phyloP scores from a whole-genome alignment of 805 yeast species.

The Isabelozyma rhagii region DNA sequence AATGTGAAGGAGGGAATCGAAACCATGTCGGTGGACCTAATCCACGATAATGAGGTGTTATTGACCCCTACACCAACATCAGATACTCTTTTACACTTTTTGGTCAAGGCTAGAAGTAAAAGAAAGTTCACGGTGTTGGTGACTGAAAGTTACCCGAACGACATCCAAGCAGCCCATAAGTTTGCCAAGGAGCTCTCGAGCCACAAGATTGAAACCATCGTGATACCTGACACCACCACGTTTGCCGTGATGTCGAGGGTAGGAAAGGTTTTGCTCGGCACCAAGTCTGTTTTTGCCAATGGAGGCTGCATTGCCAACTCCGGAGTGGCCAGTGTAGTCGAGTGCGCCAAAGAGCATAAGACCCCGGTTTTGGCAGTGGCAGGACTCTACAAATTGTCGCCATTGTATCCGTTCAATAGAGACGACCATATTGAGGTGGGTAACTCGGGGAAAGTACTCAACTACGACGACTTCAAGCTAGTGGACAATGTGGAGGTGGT shows the following conservation, averaged over 20 bases:
- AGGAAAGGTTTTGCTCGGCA: constrained; percentile 92
- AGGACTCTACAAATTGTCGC: constrained; percentile 89
- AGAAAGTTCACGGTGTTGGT: constrained; percentile 90
- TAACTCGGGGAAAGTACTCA: constrained; percentile 83
- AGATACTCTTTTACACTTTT: constrained; percentile 80
- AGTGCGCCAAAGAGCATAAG: constrained; percentile 89
- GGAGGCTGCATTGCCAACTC: constrained; percentile 91
- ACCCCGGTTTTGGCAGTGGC: constrained; percentile 98
- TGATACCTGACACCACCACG: constrained; percentile 89
- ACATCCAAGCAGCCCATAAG: constrained; percentile 67
- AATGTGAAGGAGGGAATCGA: constrained; percentile 89
- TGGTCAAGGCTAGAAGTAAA: constrained; percentile 81
- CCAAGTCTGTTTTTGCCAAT: constrained; percentile 89
- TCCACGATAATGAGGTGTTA: constrained; percentile 84
- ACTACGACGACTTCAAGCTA: constrained; percentile 65
- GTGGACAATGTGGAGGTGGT: constrained; percentile 71
- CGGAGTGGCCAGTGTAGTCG: constrained; percentile 91
- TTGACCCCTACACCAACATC: constrained; percentile 95
- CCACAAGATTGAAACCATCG: constrained; percentile 83
- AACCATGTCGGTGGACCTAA: constrained; percentile 85
- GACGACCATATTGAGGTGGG: constrained; percentile 87
- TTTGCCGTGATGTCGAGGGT: constrained; percentile 97
- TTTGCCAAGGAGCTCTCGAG: constrained; percentile 79
- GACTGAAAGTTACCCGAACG: constrained; percentile 91
- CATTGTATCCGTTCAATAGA: constrained; percentile 85